Evolutionary conservation across 2,329 filamentous ascomycete species (phyloP).

Genomic region (Chaetoscypha palmicola): DNA sequence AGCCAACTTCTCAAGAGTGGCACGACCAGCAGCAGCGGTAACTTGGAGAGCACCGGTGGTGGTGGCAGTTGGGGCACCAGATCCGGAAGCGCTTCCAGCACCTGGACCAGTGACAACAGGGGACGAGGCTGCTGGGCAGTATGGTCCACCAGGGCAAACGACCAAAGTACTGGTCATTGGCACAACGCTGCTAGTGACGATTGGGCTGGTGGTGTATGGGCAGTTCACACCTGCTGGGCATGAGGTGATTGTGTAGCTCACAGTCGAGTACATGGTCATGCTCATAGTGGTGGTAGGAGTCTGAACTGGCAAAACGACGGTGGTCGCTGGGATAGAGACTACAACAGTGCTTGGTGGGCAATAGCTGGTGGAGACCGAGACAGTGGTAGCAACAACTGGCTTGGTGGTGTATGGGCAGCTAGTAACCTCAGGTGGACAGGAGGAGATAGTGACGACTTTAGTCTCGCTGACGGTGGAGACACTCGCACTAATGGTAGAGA

Average conservation of each 20-base stretch:
- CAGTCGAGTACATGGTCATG: too few species aligned
- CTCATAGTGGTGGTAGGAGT: too few species aligned
- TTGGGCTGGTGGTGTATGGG: background rate
- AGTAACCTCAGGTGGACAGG: background rate
- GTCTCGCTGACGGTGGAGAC: background rate
- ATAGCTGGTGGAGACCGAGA: background rate
- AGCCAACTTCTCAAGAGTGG: conserved; percentile 1
- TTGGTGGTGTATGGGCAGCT: conserved; percentile 3
- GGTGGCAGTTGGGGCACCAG: background rate
- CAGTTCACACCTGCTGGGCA: background rate
- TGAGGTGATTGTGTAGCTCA: background rate
- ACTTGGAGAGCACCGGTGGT: background rate
- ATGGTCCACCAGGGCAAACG: background rate
- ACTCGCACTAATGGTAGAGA: background rate
- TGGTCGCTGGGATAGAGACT: background rate
- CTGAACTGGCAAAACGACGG: background rate
- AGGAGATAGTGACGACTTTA: background rate
- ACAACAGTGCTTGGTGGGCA: background rate
- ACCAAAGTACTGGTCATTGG: background rate
- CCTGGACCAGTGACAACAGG: background rate
- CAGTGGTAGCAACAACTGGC: background rate
- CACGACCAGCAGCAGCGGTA: conserved; percentile 1
- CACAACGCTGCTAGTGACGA: background rate
- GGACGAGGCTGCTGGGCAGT: background rate
- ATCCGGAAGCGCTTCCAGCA: background rate